Base-by-base conservation (phyloP, 2,329 filamentous ascomycete genomes). In the Rachicladosporium sp. region DNA sequence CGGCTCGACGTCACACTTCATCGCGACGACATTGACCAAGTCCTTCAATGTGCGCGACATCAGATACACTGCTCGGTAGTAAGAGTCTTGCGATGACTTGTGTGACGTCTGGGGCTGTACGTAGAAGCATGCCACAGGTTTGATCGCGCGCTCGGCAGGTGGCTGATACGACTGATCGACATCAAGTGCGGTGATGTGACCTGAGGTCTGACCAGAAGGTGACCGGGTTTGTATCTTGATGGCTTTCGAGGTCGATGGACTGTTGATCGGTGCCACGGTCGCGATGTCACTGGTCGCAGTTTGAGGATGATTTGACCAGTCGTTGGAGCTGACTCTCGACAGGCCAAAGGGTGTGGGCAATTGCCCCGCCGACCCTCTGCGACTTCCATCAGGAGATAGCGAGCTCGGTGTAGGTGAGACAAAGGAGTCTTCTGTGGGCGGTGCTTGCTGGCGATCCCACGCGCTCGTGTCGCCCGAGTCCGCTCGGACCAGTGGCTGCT, bases 181-280 rank as follows among this genome's bases (percentile, higher is more conserved):
- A 27, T 86, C 91, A 6, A 94, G 64, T 1, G 87, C 86, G 57
- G 95, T 87, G 46, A 96, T 91, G 79, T 82, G 94, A 4, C 83
- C 82, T 44, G 76, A 81, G 21, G 87, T 66, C 15, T 73, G 76
- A 7, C 80, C 80, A 13, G 76, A 73, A 38, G 79, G 76, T 0
- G 68, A 70, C 48, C 71, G 69, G 33, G 55, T 60, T 49, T 68
- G 68, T n/a, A 76, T 58, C 47, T 70, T 82, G 58, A 59, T 78
- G 55, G 50, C 61, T 30, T 69, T 71, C 11, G 45, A 45, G 60
- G 61, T 70, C 46, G 68, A 65, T 12, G 68, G 66, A 37, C 60
- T 67, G 8, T 59, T 66, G 31, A 62, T 50, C 34, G 61, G 54
- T 21, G 48, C 44, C 6, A 45, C 38, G 3, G 46, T 37, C 43